These are phyloP conservation scores for Dillenia turbinata DNA, from an alignment of 164 flowering plant species.

Conservation along the genomic window DNA sequence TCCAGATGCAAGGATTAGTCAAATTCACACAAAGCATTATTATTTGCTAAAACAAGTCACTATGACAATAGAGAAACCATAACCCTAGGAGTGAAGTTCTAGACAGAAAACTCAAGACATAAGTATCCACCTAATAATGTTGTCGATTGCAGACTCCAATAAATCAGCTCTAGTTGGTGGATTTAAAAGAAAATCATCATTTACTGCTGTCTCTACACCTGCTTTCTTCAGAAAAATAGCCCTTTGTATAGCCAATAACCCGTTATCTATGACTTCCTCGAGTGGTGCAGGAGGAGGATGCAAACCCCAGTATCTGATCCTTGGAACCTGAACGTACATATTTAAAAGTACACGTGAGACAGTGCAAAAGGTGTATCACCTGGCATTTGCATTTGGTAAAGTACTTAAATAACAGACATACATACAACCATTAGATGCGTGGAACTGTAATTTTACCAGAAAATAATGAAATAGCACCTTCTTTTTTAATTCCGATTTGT, in stretches of 20 bases:
- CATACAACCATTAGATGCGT: no score
- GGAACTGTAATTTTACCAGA: no score
- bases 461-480: no score
- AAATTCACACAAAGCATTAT: neutral
- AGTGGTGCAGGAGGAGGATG: slow-evolving; percentile 96
- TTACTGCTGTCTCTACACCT: slow-evolving; percentile 74
- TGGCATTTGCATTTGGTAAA: no score
- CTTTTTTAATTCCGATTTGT: no score
- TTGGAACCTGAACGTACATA: slow-evolving; percentile 60
- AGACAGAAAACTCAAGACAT: neutral
- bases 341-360: neutral
- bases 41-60: no score
- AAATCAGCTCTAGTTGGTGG: slow-evolving; percentile 79
- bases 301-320: slow-evolving; percentile 97
- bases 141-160: slow-evolving; percentile 75
- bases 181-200: slow-evolving; percentile 63
- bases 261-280: slow-evolving; percentile 92
- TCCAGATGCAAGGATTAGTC: neutral
- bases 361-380: no score
- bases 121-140: slow-evolving; percentile 63
- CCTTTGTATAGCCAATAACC: slow-evolving; percentile 82
- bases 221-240: slow-evolving; percentile 88
- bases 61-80: no score
- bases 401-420: no score
- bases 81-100: no score